phyloP scores from a whole-genome alignment of 2,329 filamentous ascomycete species.

The Harringtonia aguacate region DNA sequence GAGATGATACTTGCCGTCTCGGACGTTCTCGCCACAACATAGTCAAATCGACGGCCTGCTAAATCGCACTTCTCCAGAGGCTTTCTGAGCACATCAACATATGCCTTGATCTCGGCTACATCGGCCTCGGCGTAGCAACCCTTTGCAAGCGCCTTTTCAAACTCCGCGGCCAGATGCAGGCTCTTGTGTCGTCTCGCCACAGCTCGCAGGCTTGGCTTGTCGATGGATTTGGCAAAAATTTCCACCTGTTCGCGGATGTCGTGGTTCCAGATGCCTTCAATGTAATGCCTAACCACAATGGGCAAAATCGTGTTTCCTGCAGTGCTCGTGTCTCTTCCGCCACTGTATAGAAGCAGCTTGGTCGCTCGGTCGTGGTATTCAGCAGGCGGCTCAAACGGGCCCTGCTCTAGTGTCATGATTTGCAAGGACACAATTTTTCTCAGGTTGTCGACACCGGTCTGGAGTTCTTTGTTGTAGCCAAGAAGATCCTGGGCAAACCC shows the following conservation, averaged over 20 bases:
- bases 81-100: conserved; percentile 38
- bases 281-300: conserved; percentile 32
- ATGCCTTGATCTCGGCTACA: conserved; percentile 29
- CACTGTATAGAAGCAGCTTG: conserved; percentile 26
- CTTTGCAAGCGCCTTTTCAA: conserved; percentile 41
- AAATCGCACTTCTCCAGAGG: conserved; percentile 17
- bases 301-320: conserved; percentile 14
- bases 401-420: conserved; percentile 41
- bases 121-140: conserved; percentile 30
- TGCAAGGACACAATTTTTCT: conserved; percentile 42
- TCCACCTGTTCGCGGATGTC: conserved; percentile 32
- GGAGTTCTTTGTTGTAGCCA: conserved; percentile 41
- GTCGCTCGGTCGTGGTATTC: conserved; percentile 37
- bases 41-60: conserved; percentile 16
- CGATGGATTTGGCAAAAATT: conserved; percentile 18
- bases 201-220: conserved; percentile 23
- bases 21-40: conserved; percentile 26
- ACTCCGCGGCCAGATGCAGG: conserved; percentile 44
- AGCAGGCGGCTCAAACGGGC: conserved; percentile 36
- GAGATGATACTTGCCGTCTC: conserved; percentile 23
- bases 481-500: conserved; percentile 35
- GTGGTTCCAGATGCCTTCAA: conserved; percentile 38
- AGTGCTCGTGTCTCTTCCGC: conserved; percentile 14
- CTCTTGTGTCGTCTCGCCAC: conserved; percentile 40
- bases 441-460: conserved; percentile 32